These are phyloP conservation scores for Acanthamoeba sp. DNA, from an alignment of 208 protist genomes.

Conservation along the genomic window DNA sequence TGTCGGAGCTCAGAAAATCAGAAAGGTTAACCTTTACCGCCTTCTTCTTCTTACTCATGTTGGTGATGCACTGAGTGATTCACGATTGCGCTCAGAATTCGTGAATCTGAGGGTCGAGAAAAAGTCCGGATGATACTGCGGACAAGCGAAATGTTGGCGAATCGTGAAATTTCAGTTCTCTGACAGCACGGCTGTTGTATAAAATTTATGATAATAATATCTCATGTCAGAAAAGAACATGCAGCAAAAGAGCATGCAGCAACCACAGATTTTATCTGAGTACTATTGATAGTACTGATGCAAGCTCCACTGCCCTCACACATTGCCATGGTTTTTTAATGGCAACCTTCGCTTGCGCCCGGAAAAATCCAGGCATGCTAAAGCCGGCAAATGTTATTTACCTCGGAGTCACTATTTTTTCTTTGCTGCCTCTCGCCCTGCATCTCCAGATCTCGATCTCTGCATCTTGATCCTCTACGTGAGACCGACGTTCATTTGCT, in stretches of 20 bases:
- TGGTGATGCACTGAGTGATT: not conserved
- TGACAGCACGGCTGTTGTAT: no score
- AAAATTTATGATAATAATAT: no score
- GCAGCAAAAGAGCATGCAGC: no score
- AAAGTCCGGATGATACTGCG: not conserved
- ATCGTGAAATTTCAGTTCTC: not conserved
- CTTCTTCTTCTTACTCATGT: conserved; percentile 72
- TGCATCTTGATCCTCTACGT: not conserved
- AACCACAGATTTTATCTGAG: no score
- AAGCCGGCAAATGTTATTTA: not conserved
- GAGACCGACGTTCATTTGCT: not conserved
- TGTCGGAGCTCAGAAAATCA: conserved; percentile 21
- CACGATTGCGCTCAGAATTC: not conserved
- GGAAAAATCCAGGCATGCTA: not conserved
- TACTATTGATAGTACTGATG: no score
- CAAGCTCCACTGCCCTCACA: no score
- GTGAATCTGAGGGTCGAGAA: not conserved
- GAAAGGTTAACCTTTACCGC: not conserved
- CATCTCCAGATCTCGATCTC: not conserved
- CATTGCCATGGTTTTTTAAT: no score
- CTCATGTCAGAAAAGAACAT: no score
- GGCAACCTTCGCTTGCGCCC: not conserved
- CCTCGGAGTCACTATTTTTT: not conserved
- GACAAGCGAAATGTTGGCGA: not conserved
- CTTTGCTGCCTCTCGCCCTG: conserved; percentile 28